Base-by-base conservation (phyloP, 352 stramenopile genomes). In the Globisporangium viniferum region DNA sequence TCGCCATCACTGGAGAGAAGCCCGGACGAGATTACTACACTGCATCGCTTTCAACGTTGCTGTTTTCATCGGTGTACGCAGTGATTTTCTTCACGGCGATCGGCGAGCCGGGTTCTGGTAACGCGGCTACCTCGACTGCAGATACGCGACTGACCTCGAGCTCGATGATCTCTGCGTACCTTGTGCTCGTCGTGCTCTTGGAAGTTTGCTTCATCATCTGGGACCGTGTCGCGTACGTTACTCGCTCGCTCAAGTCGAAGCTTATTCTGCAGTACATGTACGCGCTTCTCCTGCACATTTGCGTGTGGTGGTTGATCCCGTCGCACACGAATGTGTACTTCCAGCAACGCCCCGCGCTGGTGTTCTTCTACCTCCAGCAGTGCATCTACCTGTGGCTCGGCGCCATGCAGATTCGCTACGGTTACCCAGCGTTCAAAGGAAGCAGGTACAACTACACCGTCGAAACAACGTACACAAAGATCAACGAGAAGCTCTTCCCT, bases 221-320 rank as follows among this genome's bases (percentile, higher is more conserved):
- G 89, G 89, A 96, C 70, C 88, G 89, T 31, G 88, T 93, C 33
- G 81, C 88, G 0, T 94, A 91, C 64, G 83, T 95, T 1, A 91
- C 82, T 27, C 74, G 78, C 9, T 96, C 89, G 35, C 74, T 96
- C 6, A 60, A 61, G 39, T 85, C 82, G 9, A 96, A 96, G 66
- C 76, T 96, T 29, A 66, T 84, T 46, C 74, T 93, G 15, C 89
- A 96, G 66, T 95, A 94, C 48, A 78, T 73, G 27, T 92, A 94
- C 67, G 76, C 85, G 20, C 33, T 94, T 0, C 33, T 91, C 31
- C 67, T 96, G 18, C 88, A 95, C 59, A 33, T 94, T 60, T 83
- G 76, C 14, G 72, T 95, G 27, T 94, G 86, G 88, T 80, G 89
- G 33, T 75, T 95, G 14, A 78, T 96, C 58, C 89, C 89, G 1